phyloP scores from a whole-genome alignment of 2,329 filamentous ascomycete genomes.

The Fusarium sarcochroum region DNA sequence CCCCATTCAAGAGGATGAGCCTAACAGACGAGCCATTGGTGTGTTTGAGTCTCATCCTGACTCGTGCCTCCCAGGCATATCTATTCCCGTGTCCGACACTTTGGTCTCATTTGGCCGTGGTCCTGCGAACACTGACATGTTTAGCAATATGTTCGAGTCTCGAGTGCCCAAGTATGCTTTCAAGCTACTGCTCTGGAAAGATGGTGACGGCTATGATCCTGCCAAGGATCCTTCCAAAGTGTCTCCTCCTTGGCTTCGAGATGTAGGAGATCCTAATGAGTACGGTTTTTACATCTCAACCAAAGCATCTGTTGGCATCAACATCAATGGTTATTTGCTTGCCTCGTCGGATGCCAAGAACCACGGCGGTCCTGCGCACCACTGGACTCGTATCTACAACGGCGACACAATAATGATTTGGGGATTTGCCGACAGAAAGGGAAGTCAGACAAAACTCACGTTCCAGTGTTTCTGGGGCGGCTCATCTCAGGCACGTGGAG shows the following conservation, averaged over 20 bases:
- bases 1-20: conserved; percentile 51
- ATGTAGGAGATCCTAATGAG: conserved; percentile 62
- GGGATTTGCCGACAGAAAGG: conserved; percentile 59
- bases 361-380: conserved; percentile 66
- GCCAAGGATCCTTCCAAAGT: conserved; percentile 67
- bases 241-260: conserved; percentile 61
- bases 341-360: conserved; percentile 68
- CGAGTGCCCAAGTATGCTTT: conserved; percentile 87
- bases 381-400: conserved; percentile 79
- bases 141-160: conserved; percentile 72
- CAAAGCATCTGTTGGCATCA: conserved; percentile 81
- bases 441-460: conserved; percentile 60
- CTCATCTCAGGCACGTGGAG: conserved; percentile 60
- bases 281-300: conserved; percentile 83
- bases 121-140: conserved; percentile 75
- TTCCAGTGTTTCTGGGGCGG: conserved; percentile 72
- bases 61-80: conserved; percentile 75
- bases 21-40: conserved; percentile 67
- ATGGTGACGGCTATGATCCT: conserved; percentile 74
- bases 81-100: conserved; percentile 75
- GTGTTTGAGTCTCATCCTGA: conserved; percentile 74
- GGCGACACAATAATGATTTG: conserved; percentile 85
- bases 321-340: conserved; percentile 80
- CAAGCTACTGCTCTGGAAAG: conserved; percentile 81
- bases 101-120: conserved; percentile 85